Base-by-base conservation (phyloP, 2,329 filamentous ascomycete species). In the Pseudogymnoascus sp. region DNA sequence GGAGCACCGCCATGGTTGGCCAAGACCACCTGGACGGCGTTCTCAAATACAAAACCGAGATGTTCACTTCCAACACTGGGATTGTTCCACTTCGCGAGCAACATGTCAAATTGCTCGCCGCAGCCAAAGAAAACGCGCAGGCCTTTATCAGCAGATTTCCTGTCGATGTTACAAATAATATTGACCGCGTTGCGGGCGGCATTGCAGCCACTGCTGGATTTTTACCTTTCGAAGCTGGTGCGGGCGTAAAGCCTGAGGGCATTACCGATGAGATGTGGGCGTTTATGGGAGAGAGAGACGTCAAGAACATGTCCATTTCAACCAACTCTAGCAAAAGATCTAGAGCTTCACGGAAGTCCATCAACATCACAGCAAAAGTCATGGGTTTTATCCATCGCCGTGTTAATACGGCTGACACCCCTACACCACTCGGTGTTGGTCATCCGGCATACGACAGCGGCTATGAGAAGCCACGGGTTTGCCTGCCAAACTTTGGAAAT, bases 351-450 rank as follows among this genome's bases (percentile, higher is more conserved):
- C 28, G 49, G n/a, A 34, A 56, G 16, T 36, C 49, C 2, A 16
- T 56, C 18, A 21, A 56, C 12, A 56, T 56, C 28, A 34, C 49
- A n/a, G n/a, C n/a, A 21, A 56, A 56, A 11, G 49, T 56, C 28
- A 56, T 56, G 49, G 28, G 28, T 14, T 56, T 56, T 36, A 56
- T 56, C 49, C 49, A 56, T 21, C 49, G 49, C 49, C 49, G 49
- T 56, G 28, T 56, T 12, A 56, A 56, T 21, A 56, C 49, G 16
- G 28, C 28, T 8, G 49, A 56, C 11, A 5, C 16, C 16, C 49
- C 49, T 11, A n/a, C 28, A 34, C 49, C 49, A 56, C 11, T 56
- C 28, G 49, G 28, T 18, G 3, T 12, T 16, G 49, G 16, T n/a
- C 49, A 56, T 36, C 49, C 49, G 9, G 49, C 28, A 21, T 56